Base-by-base conservation (phyloP, 106 monocot genomes). In the Dioscorea alata region DNA sequence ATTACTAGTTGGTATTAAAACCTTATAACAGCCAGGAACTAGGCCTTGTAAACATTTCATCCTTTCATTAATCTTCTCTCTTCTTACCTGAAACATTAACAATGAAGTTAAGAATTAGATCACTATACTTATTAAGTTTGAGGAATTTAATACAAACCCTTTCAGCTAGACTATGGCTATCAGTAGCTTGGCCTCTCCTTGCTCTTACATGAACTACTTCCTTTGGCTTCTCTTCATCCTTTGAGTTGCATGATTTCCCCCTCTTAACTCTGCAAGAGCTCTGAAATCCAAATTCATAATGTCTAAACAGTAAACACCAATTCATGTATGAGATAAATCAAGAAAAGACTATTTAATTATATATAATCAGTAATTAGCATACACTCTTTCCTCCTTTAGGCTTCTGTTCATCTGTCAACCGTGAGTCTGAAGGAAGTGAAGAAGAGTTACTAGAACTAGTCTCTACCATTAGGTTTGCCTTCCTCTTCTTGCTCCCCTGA, bases 121-220 rank as follows among this genome's bases (percentile, higher is more conserved):
- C 6, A 8, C 6, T 42, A 42, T 0, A 6, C 10, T 10, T 42
- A 42, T 7, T 42, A 8, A 42, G 42, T 42, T 42, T 42, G 42
- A 8, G 42, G 42, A 10, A 42, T 42, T 42, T 42, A 42, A 2
- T 42, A 42, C 42, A 42, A 83, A 88, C 87, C 83, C 87, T 80
- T 65, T 87, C 87, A 65, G 87, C 87, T 19, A 87, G 64, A 57
- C 86, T 87, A 60, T 87, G 87, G 76, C 87, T 87, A 77, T 87
- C 87, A 75, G 87, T 88, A n/a, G 87, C 87, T 81, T 88, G 87
- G 72, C 87, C 87, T 78, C 87, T 83, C 61, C 83, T 72, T 54
- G 87, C 87, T 52, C 87, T 79, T 62, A 83, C 87, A 83, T 83
- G 87, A 61, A 83, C 82, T 51, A 82, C 82, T 23, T 83, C 77